phyloP scores from a whole-genome alignment of 768 basidiomycete species.

The Mycena floridula region DNA sequence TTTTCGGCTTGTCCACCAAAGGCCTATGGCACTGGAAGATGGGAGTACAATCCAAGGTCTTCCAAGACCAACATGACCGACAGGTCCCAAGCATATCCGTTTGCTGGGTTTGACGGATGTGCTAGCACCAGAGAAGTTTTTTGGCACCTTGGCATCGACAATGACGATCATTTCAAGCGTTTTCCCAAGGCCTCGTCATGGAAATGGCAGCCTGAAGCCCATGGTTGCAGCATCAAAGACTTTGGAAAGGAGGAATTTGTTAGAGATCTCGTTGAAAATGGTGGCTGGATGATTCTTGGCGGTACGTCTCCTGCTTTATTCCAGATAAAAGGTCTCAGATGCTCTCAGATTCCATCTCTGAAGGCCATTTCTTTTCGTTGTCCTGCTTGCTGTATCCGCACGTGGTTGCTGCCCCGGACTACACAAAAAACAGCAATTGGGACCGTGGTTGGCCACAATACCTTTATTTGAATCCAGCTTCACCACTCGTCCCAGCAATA shows the following conservation, averaged over 20 bases:
- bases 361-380: constrained; percentile 70
- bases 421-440: constrained; percentile 44
- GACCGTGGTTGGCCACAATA: constrained; percentile 65
- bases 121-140: constrained; percentile 55
- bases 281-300: constrained; percentile 65
- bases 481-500: constrained; percentile 38
- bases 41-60: constrained; percentile 1
- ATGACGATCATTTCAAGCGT: constrained; percentile 27
- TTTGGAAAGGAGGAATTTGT: constrained; percentile 40
- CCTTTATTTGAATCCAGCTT: constrained; percentile 54
- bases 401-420: constrained; percentile 60
- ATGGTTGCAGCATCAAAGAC: constrained; percentile 33
- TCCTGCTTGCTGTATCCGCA: constrained; percentile 64
- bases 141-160: constrained; percentile 55
- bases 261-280: constrained; percentile 54
- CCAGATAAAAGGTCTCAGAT: background rate
- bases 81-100: background rate
- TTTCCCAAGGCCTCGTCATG: constrained; percentile 50
- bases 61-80: background rate
- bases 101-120: constrained; percentile 57
- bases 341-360: constrained; percentile 55
- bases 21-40: constrained; percentile 1
- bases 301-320: constrained; percentile 30
- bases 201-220: constrained; percentile 41
- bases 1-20: constrained; percentile 4